Percentiles rank a stretch among this genome's conserved stretches.
phyloP scores from a whole-genome alignment of 768 basidiomycete genomes.

The Suillus alpinus region DNA sequence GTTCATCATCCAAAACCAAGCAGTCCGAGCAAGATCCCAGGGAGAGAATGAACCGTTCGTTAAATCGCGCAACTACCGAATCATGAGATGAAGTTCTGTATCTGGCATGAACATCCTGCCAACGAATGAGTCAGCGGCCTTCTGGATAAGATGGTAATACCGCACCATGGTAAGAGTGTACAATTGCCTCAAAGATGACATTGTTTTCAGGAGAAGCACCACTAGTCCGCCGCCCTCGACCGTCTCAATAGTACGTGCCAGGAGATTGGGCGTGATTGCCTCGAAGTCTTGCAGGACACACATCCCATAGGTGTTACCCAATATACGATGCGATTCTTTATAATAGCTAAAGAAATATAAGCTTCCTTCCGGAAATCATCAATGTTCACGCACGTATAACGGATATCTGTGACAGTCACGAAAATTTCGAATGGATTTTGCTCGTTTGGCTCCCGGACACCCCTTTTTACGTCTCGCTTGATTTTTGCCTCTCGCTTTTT shows the following conservation, averaged over 20 bases:
- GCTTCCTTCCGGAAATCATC: neutral
- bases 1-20: conserved; percentile 93
- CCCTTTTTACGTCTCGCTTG: conserved; percentile 93
- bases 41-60: conserved; percentile 98
- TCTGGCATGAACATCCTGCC: conserved; percentile 90
- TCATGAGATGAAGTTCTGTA: conserved; percentile 92
- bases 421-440: conserved; percentile 98
- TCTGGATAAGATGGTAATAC: conserved; percentile 10
- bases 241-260: conserved; percentile 96
- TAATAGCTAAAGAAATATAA: conserved; percentile 64
- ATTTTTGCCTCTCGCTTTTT: conserved; percentile 98
- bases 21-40: conserved; percentile 92
- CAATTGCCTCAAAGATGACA: conserved; percentile 88
- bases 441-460: conserved; percentile 90
- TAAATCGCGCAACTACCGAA: conserved; percentile 90
- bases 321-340: conserved; percentile 94
- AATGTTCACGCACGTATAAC: conserved; percentile 76
- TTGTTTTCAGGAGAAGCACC: conserved; percentile 88
- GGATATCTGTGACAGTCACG: conserved; percentile 96
- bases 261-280: conserved; percentile 94
- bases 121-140: neutral
- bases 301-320: conserved; percentile 98
- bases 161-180: conserved; percentile 84
- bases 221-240: conserved; percentile 94
- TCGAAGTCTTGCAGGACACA: conserved; percentile 97